phyloP scores from a whole-genome alignment of 352 stramenopile genomes.

The Phytopythium chamaehyphon region DNA sequence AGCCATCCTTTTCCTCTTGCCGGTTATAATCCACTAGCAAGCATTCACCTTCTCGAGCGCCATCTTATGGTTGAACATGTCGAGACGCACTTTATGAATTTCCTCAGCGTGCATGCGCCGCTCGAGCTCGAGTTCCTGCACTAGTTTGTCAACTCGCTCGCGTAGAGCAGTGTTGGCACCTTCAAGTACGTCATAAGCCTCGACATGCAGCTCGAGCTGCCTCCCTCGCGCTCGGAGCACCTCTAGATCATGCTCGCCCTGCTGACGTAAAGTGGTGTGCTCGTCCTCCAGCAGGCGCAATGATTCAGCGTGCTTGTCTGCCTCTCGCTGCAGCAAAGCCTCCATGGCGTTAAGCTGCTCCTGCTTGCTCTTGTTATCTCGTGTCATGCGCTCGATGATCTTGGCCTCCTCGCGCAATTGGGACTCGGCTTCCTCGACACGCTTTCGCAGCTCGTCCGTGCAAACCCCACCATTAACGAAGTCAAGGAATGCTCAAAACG shows the following conservation, averaged over 20 bases:
- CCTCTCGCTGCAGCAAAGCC: slow-evolving; percentile 48
- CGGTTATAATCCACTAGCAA: too few species aligned
- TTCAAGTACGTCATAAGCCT: slow-evolving; percentile 67
- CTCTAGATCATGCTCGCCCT: slow-evolving; percentile 58
- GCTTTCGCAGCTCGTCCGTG: slow-evolving; percentile 65
- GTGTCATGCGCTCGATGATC: slow-evolving; percentile 78
- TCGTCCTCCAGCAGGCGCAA: slow-evolving; percentile 60
- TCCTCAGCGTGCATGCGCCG: slow-evolving; percentile 61
- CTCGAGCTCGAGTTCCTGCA: slow-evolving; percentile 63
- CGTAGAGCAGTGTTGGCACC: slow-evolving; percentile 48
- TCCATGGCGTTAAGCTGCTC: slow-evolving; percentile 73
- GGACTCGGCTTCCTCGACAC: slow-evolving; percentile 67
- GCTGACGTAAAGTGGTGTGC: slow-evolving; percentile 45
- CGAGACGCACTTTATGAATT: slow-evolving; percentile 71
- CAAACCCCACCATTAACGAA: slow-evolving; percentile 1
- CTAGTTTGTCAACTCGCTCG: slow-evolving; percentile 51
- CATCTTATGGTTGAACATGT: slow-evolving; percentile 88
- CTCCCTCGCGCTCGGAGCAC: slow-evolving; percentile 50
- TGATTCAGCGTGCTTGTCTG: slow-evolving; percentile 54
- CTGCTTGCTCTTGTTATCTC: slow-evolving; percentile 68
- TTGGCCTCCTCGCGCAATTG: slow-evolving; percentile 75
- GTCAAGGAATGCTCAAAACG: slow-evolving; percentile 1
- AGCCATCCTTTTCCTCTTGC: too few species aligned
- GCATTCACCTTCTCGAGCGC: slow-evolving; percentile 69
- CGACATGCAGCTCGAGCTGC: slow-evolving; percentile 64